Percentiles rank a stretch among this genome's conserved stretches.
Conservation (phyloP, 768 basidiomycete genomes). For the Mycena filopes region DNA sequence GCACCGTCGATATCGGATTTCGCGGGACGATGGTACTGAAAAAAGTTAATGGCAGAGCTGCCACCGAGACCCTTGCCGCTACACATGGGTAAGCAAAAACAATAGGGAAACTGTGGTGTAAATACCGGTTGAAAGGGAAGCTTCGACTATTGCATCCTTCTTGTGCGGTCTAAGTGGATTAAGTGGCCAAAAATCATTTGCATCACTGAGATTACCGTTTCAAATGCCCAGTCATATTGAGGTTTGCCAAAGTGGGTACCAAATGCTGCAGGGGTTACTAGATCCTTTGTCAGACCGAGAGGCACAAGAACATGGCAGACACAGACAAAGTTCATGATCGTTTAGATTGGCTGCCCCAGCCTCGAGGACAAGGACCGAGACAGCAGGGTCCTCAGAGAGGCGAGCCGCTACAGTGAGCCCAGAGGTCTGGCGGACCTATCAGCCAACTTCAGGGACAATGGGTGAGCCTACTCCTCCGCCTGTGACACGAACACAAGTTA, state of each 20-base stretch:
- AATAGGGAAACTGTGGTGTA: too few species aligned
- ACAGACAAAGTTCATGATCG: slow-evolving; percentile 16
- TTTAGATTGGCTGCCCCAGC: too few species aligned
- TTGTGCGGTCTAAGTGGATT: slow-evolving; percentile 25
- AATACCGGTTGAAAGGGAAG: slow-evolving; percentile 7
- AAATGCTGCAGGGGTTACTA: slow-evolving; percentile 22
- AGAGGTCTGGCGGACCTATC: slow-evolving; percentile 17
- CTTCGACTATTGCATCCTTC: slow-evolving; percentile 11
- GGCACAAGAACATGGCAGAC: background rate
- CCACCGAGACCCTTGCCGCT: slow-evolving; percentile 39
- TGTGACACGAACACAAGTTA: background rate
- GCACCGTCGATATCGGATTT: slow-evolving; percentile 35
- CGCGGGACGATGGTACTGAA: slow-evolving; percentile 30
- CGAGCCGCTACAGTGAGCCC: slow-evolving; percentile 33
- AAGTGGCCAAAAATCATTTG: background rate
- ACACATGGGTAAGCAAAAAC: background rate
- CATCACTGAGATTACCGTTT: slow-evolving; percentile 23
- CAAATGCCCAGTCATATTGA: slow-evolving; percentile 37
- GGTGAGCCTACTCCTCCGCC: slow-evolving; percentile 5
- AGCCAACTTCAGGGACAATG: background rate
- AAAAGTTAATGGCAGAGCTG: slow-evolving; percentile 34
- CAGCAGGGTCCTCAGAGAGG: too few species aligned
- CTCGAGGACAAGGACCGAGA: too few species aligned
- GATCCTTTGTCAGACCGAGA: background rate
- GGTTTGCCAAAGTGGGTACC: slow-evolving; percentile 32